Evolutionary conservation across 805 yeast species (phyloP).

Genomic region (Wickerhamiella vanderwaltii): DNA sequence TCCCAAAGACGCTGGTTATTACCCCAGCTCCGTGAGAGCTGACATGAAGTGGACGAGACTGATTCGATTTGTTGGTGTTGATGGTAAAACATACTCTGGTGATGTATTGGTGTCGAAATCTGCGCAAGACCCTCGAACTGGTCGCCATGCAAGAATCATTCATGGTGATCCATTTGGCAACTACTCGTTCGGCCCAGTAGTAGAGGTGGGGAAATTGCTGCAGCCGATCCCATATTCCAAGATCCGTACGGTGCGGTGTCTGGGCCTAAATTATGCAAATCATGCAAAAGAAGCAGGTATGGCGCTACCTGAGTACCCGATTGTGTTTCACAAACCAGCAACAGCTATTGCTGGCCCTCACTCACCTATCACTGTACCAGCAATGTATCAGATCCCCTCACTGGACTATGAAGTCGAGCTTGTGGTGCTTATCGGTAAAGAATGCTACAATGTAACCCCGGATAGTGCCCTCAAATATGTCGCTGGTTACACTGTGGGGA

Average conservation of each 20-base stretch:
- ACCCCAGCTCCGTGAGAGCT: no score
- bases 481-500: slow-evolving; percentile 42
- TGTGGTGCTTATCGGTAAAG: slow-evolving; percentile 41
- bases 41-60: slow-evolving; percentile 25
- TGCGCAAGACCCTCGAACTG: slow-evolving; percentile 30
- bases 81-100: slow-evolving; percentile 36
- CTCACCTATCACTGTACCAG: slow-evolving; percentile 32
- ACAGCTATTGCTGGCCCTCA: slow-evolving; percentile 36
- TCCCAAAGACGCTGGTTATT: no score
- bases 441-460: slow-evolving; percentile 33
- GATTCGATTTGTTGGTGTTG: slow-evolving; percentile 36
- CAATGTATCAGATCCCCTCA: slow-evolving; percentile 24
- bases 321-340: slow-evolving; percentile 40
- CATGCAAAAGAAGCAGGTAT: slow-evolving; percentile 32
- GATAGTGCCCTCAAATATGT: slow-evolving; percentile 37
- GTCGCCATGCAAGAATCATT: slow-evolving; percentile 34
- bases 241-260: slow-evolving; percentile 33
- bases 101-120: slow-evolving; percentile 35
- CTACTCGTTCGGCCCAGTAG: slow-evolving; percentile 30
- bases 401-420: slow-evolving; percentile 46
- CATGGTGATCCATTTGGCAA: slow-evolving; percentile 36
- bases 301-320: slow-evolving; percentile 38
- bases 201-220: slow-evolving; percentile 29
- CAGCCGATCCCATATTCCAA: slow-evolving; percentile 33
- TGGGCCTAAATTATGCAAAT: slow-evolving; percentile 42